phyloP scores from a whole-genome alignment of 192 early-diverging fungal species.

The Podochytrium sp. region DNA sequence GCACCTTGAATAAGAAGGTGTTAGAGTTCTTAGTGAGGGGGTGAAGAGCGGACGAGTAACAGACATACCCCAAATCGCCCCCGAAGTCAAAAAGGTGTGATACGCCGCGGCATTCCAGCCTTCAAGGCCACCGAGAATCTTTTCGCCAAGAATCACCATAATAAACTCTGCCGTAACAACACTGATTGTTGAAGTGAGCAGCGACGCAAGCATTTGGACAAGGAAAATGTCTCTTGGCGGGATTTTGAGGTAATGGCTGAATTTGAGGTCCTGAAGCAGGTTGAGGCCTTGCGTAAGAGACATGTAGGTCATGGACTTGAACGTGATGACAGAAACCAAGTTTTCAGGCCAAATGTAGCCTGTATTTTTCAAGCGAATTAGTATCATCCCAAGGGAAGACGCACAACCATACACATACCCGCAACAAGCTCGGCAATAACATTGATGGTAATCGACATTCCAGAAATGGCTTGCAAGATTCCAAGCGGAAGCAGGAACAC shows the following conservation, averaged over 20 bases:
- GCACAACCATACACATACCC: too few relatives aligned
- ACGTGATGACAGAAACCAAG: conserved; percentile 79
- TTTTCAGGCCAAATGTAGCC: conserved; percentile 80
- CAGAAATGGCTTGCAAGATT: conserved; percentile 79
- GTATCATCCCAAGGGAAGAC: too few relatives aligned
- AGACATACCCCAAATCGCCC: conserved; percentile 64
- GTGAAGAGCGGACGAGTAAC: not conserved
- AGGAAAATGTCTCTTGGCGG: conserved; percentile 64
- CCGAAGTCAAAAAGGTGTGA: conserved; percentile 64
- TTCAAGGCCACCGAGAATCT: conserved; percentile 15
- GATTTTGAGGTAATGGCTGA: conserved; percentile 75
- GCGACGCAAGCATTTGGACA: conserved; percentile 55
- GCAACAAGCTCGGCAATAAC: conserved; percentile 85
- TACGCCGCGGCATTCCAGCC: conserved; percentile 35
- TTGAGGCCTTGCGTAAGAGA: conserved; percentile 75
- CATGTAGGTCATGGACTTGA: conserved; percentile 86
- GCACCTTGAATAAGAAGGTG: conserved; percentile 51
- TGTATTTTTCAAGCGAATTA: too few relatives aligned
- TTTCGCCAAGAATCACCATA: conserved; percentile 4
- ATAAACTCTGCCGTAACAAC: conserved; percentile 39
- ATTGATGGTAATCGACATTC: conserved; percentile 77
- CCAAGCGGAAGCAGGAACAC: conserved; percentile 25
- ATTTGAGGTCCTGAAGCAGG: conserved; percentile 71
- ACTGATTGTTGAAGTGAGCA: conserved; percentile 48
- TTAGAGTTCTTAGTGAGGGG: not conserved